Percentiles rank a stretch among this genome's conserved stretches.
phyloP scores from a whole-genome alignment of 331 rosid species.

The Erythrophleum ivorense region DNA sequence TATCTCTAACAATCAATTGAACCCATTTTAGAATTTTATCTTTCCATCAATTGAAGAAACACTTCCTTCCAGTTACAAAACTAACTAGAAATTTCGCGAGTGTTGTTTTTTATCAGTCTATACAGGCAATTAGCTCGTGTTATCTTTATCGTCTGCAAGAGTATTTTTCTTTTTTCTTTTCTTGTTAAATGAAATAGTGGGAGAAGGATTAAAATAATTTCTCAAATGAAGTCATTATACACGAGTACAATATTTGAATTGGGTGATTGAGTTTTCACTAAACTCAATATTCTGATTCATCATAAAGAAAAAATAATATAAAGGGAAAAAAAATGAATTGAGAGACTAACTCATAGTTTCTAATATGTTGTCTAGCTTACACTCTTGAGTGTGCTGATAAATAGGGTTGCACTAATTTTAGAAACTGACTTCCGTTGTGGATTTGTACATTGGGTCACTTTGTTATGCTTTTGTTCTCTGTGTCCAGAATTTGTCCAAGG shows the following conservation, averaged over 20 bases:
- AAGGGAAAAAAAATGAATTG: not conserved
- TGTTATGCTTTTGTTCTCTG: slow-evolving; percentile 10
- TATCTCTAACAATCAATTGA: not conserved
- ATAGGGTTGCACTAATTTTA: not conserved
- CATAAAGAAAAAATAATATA: not conserved
- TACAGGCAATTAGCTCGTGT: not conserved
- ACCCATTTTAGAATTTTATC: not conserved
- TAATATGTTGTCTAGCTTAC: not conserved
- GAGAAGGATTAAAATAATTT: not conserved
- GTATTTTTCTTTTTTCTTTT: not conserved
- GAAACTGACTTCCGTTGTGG: slow-evolving; percentile 35
- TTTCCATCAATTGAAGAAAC: slow-evolving; percentile 6
- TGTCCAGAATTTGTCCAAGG: slow-evolving; percentile 12
- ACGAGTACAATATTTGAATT: not conserved
- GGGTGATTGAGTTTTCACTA: not conserved
- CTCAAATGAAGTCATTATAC: slow-evolving; percentile 2
- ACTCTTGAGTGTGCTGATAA: not conserved
- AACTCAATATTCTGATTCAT: slow-evolving; percentile 14
- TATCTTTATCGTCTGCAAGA: not conserved
- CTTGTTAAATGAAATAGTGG: slow-evolving; percentile 22
- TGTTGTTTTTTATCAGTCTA: slow-evolving; percentile 16
- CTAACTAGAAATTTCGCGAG: not conserved
- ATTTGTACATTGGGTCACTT: not conserved
- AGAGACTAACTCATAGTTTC: not conserved
- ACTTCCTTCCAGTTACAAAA: slow-evolving; percentile 1